Conservation (phyloP, 2,329 filamentous ascomycete genomes). For the Microdochium bolleyi region DNA sequence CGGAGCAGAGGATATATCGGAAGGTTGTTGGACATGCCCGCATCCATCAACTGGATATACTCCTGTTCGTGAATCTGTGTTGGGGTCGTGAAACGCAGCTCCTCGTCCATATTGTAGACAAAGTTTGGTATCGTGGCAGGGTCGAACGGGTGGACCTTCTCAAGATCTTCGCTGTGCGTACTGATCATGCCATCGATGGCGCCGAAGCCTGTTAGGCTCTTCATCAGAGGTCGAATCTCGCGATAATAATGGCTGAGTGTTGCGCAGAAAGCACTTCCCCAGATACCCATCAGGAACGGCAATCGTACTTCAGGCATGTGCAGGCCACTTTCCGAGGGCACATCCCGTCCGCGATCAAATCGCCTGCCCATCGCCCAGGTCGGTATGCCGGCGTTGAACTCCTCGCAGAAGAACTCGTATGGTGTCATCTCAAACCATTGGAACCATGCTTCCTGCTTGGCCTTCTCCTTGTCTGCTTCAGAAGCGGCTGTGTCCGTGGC, state of each 20-base stretch:
- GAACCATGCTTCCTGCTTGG: conserved; percentile 74
- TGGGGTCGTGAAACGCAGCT: conserved; percentile 69
- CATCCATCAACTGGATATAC: conserved; percentile 85
- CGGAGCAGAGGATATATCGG: conserved; percentile 91
- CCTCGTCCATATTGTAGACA: conserved; percentile 69
- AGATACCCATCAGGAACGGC: conserved; percentile 85
- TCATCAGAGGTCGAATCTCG: conserved; percentile 78
- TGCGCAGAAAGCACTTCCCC: conserved; percentile 93
- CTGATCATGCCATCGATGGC: conserved; percentile 77
- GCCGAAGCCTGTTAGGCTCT: conserved; percentile 64
- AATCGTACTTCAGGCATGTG: conserved; percentile 78
- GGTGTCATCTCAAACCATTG: conserved; percentile 97
- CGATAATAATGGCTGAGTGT: conserved; percentile 94
- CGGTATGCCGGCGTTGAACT: conserved; percentile 83
- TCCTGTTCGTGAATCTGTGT: conserved; percentile 62
- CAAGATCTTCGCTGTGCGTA: conserved; percentile 73
- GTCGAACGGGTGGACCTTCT: conserved; percentile 91
- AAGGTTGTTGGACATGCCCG: conserved; percentile 97
- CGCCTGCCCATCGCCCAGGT: conserved; percentile 86
- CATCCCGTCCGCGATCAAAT: conserved; percentile 65
- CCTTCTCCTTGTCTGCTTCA: conserved; percentile 42
- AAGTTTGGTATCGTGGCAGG: conserved; percentile 89
- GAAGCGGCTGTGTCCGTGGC: conserved; percentile 21
- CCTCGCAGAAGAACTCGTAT: conserved; percentile 93
- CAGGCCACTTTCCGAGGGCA: conserved; percentile 55